phyloP scores from a whole-genome alignment of 129 eudicot genomes.

The Ambrosia trifida region DNA sequence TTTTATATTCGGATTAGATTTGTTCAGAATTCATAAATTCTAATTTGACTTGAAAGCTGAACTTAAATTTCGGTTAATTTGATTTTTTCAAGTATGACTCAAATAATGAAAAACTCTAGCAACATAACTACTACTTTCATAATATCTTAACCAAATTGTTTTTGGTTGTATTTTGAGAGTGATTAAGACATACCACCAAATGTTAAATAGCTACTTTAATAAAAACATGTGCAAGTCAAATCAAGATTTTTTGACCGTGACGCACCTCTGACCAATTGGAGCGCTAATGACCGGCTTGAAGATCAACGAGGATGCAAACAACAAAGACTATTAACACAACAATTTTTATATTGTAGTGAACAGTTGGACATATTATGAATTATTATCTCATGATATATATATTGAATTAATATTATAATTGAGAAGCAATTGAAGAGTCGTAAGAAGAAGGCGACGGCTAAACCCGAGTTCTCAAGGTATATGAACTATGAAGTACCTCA shows the following conservation, averaged over 20 bases:
- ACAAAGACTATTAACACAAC: too few relatives aligned
- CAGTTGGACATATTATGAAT: conserved; percentile 18
- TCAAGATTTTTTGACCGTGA: too few relatives aligned
- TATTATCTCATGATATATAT: background rate
- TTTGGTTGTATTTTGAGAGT: background rate
- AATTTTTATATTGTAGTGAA: background rate
- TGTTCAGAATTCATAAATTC: too few relatives aligned
- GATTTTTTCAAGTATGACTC: too few relatives aligned
- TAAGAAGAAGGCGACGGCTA: conserved; percentile 66
- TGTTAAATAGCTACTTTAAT: too few relatives aligned
- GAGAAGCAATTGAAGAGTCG: conserved; percentile 47
- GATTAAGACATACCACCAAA: background rate
- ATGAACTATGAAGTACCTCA: conserved; percentile 59
- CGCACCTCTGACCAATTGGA: conserved; percentile 20
- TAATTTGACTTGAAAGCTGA: too few relatives aligned
- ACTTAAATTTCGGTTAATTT: too few relatives aligned
- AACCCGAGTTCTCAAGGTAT: conserved; percentile 72
- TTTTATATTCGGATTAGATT: too few relatives aligned
- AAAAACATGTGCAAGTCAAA: too few relatives aligned
- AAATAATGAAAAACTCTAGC: too few relatives aligned
- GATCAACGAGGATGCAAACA: too few relatives aligned
- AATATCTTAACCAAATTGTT: background rate
- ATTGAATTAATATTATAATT: background rate
- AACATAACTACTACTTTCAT: too few relatives aligned
- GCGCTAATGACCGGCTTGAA: conserved; percentile 27